Base-by-base conservation (phyloP, 2,329 filamentous ascomycete species). In the Monosporascus cannonballus region DNA sequence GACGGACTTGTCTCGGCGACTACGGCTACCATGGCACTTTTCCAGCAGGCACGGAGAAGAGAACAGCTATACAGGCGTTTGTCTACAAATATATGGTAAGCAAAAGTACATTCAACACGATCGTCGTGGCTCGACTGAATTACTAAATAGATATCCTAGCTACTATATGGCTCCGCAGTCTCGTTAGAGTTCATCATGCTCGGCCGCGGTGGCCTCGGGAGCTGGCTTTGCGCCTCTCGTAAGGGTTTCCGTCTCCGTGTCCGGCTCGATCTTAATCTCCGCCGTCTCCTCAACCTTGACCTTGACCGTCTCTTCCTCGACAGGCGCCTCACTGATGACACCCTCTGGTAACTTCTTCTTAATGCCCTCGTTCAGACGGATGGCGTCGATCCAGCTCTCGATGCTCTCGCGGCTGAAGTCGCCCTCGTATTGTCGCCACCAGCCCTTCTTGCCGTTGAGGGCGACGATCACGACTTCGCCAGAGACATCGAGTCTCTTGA, bases 301-400 rank as follows among this genome's bases (percentile, higher is more conserved):
- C 54, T 71, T 67, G 54, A 79, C 73, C 37, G 75, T 73, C 55
- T 77, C 73, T 25, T 71, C 67, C 20, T 67, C 67, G 50, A 71
- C 68, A 17, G 74, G 30, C 30, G 41, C 72, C 50, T 72, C 71
- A 18, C 66, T 66, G 34, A 86, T 65, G 44, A 89, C 63, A 2
- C 77, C 80, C 54, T 81, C 78, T 0, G 89, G 88, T 42, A 94
- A 69, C 73, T 85, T 89, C 63, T 84, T 79, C 77, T 93, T 96
- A 54, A 80, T 73, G 2, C 90, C 88, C 66, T 97, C 93, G 50
- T 92, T 90, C 77, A 99, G 80, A 38, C 90, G 85, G 56, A 97
- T 90, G n/a, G 83, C 79, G 64, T 99, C 94, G 54, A 99, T 83
- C 90, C 93, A 99, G 56, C 76, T 74, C 73, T 96, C 90, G 30